Conservation (phyloP, 164 flowering plant species). For the Buxus sempervirens region DNA sequence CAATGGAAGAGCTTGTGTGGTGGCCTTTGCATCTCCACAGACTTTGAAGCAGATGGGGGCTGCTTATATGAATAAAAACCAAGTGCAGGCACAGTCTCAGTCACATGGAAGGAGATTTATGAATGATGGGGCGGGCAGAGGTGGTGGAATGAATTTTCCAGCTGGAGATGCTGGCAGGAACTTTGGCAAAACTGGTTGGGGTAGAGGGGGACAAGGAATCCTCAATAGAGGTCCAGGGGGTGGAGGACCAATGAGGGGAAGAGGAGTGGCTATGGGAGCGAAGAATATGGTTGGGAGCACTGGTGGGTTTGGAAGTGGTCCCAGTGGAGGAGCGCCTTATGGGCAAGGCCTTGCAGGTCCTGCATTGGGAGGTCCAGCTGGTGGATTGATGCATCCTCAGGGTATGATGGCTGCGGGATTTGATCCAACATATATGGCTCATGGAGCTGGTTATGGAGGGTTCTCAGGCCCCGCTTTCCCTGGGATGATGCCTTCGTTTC, state of each 20-base stretch:
- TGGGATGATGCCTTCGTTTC: conserved; percentile 70
- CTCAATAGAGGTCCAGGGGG: conserved; percentile 44
- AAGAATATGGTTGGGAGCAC: conserved; percentile 37
- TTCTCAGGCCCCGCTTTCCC: conserved; percentile 61
- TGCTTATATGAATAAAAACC: conserved; percentile 43
- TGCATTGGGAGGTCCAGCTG: conserved; percentile 57
- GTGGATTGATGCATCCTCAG: conserved; percentile 71
- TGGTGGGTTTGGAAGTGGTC: conserved; percentile 39
- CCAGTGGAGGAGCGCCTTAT: conserved; percentile 38
- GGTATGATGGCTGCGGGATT: conserved; percentile 68
- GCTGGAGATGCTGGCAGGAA: conserved; percentile 54
- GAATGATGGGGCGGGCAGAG: conserved; percentile 53
- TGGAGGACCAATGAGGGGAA: conserved; percentile 52
- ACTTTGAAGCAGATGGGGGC: conserved; percentile 67
- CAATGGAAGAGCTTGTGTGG: conserved; percentile 74
- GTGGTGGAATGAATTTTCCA: conserved; percentile 42
- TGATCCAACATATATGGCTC: conserved; percentile 71
- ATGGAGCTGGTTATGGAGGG: conserved; percentile 67
- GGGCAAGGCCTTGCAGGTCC: conserved; percentile 63
- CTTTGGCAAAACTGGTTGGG: conserved; percentile 55
- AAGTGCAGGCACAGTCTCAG: conserved; percentile 47
- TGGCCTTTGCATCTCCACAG: conserved; percentile 66
- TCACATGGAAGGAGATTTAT: conserved; percentile 47
- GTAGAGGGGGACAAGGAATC: conserved; percentile 52
- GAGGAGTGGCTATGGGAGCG: conserved; percentile 50